Evolutionary conservation across 2,329 filamentous ascomycete genomes (phyloP).

Genomic region (Botrytis deweyae): DNA sequence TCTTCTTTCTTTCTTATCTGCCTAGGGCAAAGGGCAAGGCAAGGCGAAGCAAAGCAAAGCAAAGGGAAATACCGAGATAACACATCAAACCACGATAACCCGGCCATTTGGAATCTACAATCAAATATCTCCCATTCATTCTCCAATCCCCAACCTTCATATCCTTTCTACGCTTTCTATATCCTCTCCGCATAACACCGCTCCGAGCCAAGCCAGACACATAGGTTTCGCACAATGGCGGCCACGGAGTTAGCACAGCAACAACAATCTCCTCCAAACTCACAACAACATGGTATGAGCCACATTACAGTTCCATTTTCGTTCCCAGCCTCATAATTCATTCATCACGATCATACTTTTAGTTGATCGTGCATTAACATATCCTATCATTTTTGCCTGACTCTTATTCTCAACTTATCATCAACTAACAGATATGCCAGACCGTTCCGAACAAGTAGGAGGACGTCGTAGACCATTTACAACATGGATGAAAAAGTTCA

Average conservation of each 20-base stretch:
- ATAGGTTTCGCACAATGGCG: slow-evolving; percentile 38
- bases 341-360: slow-evolving; percentile 19
- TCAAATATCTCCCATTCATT: background rate
- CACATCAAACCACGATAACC: background rate
- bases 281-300: slow-evolving; percentile 42
- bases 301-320: slow-evolving; percentile 14
- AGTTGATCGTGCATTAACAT: background rate
- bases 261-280: slow-evolving; percentile 34
- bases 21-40: background rate
- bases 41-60: background rate
- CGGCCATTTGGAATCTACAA: background rate
- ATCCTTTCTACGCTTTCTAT: background rate
- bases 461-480: slow-evolving; percentile 82
- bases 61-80: slow-evolving; percentile 4
- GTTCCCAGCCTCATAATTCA: slow-evolving; percentile 9
- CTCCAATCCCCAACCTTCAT: background rate
- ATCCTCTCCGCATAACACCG: slow-evolving; percentile 8
- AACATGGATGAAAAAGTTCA: slow-evolving; percentile 90
- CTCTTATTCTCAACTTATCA: slow-evolving; percentile 12
- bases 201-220: background rate
- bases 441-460: slow-evolving; percentile 56
- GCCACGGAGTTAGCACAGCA: slow-evolving; percentile 43
- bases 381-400: background rate
- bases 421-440: slow-evolving; percentile 47
- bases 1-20: background rate